Percentiles rank a stretch among this genome's conserved stretches.
Conservation (phyloP, 2,329 filamentous ascomycete species). For the Sporothrix brasiliensis region DNA sequence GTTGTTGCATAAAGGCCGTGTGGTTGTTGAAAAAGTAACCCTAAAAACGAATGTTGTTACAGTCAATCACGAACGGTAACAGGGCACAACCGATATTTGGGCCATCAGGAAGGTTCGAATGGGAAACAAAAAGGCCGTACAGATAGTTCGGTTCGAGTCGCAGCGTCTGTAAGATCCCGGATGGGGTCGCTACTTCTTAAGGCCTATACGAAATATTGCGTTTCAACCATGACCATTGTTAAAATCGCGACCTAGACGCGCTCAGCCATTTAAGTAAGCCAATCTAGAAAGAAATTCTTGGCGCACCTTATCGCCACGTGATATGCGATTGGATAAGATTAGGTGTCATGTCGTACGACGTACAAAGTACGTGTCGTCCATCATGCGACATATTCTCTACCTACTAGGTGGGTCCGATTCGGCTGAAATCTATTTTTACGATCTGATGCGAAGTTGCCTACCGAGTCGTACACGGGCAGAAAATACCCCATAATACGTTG, state of each 20-base stretch:
- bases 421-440: neutral
- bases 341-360: neutral
- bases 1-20: neutral
- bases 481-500: too few relatives aligned
- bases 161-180: neutral
- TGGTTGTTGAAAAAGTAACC: too few relatives aligned
- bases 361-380: too few relatives aligned
- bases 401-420: neutral
- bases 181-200: neutral
- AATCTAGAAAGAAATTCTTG: neutral
- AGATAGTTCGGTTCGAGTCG: neutral
- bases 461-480: too few relatives aligned
- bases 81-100: neutral
- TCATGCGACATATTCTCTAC: too few relatives aligned
- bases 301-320: neutral
- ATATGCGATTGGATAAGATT: neutral
- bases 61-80: neutral
- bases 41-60: too few relatives aligned
- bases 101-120: neutral
- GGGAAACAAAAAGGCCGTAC: neutral
- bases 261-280: neutral
- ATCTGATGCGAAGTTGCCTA: neutral
- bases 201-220: neutral
- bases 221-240: neutral
- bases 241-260: constrained; percentile 3